Base-by-base conservation (phyloP, 2,329 filamentous ascomycete species). In the Allantophomopsis lycopodina region DNA sequence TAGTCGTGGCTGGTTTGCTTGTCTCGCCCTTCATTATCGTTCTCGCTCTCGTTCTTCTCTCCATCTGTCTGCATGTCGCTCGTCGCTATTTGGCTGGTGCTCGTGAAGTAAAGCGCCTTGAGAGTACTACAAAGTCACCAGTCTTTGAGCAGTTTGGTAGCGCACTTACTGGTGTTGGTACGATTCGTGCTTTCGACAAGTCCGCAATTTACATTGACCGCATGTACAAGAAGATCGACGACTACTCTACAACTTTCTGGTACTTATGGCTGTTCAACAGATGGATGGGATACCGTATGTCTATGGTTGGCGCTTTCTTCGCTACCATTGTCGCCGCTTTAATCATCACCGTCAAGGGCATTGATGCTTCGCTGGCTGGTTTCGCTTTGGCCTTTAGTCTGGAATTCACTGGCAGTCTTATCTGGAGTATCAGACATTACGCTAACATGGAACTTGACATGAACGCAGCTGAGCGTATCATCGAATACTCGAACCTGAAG, bases 81-180 rank as follows among this genome's bases (percentile, higher is more conserved):
- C 51, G 66, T 3, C 63, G 62, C 30, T 91, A 83, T 51, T 66
- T 91, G 5, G 60, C 69, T n/a, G 82, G 72, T 1, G 82, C 83
- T 0, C 68, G 84, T 32, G 82, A 86, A 23, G 68, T 82, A 44
- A 89, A 88, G 60, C 69, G 84, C 5, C 68, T 89, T 1, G 83
- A 89, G 56, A 84, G 78, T 46, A 84, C 71, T 3, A 72, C 76
- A 40, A 88, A 86, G 57, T 83, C 78, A 0, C 84, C 84, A 0
- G 76, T 89, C 1, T 88, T 86, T 49, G 83, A 89, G 55, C 76
- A 84, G 45, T 88, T 89, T 50, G 79, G 78, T 10, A 76, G 80
- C 1, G 74, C 80, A 0, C 68, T 89, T 8, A 70, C 73, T 0
- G 84, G 84, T 5, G 73, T 91, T 14, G 66, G 74, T 1, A 88